Conservation (phyloP, 169 alveolate species). For the Perkinsus olseni region DNA sequence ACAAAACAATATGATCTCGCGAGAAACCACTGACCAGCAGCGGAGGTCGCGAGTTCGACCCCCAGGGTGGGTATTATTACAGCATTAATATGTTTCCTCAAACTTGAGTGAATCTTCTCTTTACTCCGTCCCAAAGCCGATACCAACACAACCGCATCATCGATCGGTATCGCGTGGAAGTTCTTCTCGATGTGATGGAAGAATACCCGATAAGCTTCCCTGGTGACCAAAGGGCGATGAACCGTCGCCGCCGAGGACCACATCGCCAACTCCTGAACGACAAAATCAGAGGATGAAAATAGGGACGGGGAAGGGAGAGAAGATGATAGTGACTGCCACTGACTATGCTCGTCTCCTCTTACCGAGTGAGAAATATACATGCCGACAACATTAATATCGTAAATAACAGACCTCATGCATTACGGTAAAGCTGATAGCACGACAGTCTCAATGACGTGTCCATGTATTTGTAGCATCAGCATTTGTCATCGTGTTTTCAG, state of each 20-base stretch:
- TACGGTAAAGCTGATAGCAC: no score
- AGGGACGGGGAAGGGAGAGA: neutral
- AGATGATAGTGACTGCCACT: neutral
- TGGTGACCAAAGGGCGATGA: neutral
- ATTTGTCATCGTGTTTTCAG: no score
- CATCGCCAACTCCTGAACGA: neutral
- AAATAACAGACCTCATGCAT: no score
- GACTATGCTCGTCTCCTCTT: neutral
- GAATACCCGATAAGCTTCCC: neutral
- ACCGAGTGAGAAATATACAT: no score
- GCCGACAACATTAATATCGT: no score
- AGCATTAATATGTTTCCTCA: neutral
- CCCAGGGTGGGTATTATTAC: neutral
- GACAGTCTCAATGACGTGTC: no score
- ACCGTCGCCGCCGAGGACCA: neutral
- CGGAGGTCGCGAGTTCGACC: neutral
- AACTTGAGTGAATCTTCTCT: neutral
- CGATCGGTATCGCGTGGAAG: neutral
- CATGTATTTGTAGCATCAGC: no score
- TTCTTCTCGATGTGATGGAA: neutral
- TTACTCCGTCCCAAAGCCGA: neutral
- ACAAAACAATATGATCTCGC: neutral
- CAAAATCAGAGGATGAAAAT: neutral
- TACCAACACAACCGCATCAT: neutral
- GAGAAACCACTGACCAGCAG: neutral